Evolutionary conservation across 441 rosid genomes (phyloP).

Genomic region (Erodium moschatum): DNA sequence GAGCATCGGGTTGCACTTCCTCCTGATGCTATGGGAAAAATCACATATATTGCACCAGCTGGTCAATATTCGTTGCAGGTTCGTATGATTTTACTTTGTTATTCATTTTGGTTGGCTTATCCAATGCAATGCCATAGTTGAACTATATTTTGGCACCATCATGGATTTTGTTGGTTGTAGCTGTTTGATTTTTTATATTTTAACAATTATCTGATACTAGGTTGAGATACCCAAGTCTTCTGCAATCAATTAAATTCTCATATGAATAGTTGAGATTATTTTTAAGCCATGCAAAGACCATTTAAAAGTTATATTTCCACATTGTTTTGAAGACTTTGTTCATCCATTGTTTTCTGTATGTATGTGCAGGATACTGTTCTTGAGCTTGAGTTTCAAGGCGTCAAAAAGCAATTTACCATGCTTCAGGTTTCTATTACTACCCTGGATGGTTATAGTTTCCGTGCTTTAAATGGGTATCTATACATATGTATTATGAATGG

Average conservation of each 20-base stretch:
- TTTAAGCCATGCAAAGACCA: background rate
- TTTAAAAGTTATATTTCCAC: background rate
- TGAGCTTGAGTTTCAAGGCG: slow-evolving; percentile 97
- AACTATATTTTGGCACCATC: background rate
- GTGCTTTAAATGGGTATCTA: background rate
- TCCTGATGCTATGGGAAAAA: slow-evolving; percentile 96
- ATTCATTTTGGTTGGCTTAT: background rate
- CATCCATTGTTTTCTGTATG: background rate
- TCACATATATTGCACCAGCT: slow-evolving; percentile 81
- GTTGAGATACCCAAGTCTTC: background rate
- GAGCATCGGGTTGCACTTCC: slow-evolving; percentile 84
- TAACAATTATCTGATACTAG: background rate
- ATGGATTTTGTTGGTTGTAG: background rate
- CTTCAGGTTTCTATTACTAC: slow-evolving; percentile 41
- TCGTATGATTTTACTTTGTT: slow-evolving; percentile 20
- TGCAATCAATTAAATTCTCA: background rate
- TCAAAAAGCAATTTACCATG: slow-evolving; percentile 39
- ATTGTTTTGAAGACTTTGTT: background rate
- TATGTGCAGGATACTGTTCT: slow-evolving; percentile 70
- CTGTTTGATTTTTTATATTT: background rate
- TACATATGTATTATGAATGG: background rate
- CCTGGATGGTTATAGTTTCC: background rate
- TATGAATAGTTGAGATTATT: background rate
- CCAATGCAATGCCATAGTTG: background rate
- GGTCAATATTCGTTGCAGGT: slow-evolving; percentile 98